Base-by-base conservation (phyloP, 2,329 filamentous ascomycete genomes). In the Endocalyx cinctus region DNA sequence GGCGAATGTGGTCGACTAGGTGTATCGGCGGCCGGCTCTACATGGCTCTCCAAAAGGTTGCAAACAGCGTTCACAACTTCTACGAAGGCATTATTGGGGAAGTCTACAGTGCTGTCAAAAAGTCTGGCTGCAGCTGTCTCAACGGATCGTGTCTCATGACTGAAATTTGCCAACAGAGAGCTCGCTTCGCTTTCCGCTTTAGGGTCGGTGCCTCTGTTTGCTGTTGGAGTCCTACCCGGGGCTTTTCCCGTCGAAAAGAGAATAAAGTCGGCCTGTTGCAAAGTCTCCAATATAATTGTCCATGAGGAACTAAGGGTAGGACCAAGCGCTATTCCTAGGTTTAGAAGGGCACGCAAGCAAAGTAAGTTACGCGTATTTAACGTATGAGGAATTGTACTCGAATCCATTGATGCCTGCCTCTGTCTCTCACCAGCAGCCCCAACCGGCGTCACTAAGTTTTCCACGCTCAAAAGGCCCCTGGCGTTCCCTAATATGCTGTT, bases 201-300 rank as follows among this genome's bases (percentile, higher is more conserved):
- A 27, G 62, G 57, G 42, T 74, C 76, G 17, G 63, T 51, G 1
- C 57, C 63, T 38, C 67, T 66, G 10, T 59, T 62, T 5, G 67
- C 62, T 1, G 72, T 63, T 5, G 71, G 64, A 2, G 72, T 70
- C 34, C 69, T 67, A 0, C 70, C 73, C 0, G 72, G 64, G 5
- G 67, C 55, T 46, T 77, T 78, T 10, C 71, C 71, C 11, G 72
- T 77, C 10, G 77, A 72, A 35, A 82, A 84, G 17, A 96, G 72
- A 4, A 97, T 81, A 42, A 94, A 79, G 49, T 97, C 92, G 3
- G 90, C 89, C 57, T 96, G 87, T 51, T 96, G 88, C 6, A 98
- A 65, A 0, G 89, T 94, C 51, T 94, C 89, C 2, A 98, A 72
- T 12, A 98, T 71, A 37, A 98, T 97, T 2, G 80, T 81, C 86